These are phyloP conservation scores for Entonaema liquescens DNA, from an alignment of 495 filamentous ascomycete species.

Conservation along the genomic window DNA sequence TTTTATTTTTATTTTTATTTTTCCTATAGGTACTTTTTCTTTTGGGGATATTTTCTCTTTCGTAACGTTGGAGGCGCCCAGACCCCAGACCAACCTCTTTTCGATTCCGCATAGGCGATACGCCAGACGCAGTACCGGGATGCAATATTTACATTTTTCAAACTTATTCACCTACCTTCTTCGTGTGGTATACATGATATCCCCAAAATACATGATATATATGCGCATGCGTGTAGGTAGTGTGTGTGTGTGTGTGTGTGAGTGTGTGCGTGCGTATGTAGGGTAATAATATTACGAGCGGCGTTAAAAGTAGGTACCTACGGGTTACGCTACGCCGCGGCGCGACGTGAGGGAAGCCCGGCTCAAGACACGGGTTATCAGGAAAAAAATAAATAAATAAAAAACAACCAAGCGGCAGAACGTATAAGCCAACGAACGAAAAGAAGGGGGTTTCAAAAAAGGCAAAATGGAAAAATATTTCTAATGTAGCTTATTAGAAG, in stretches of 20 bases:
- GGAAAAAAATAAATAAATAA: neutral
- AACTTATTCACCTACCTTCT: slow-evolving; percentile 25
- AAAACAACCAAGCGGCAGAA: slow-evolving; percentile 1
- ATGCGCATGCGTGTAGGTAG: neutral
- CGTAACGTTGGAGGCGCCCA: slow-evolving; percentile 30
- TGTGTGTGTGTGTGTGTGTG: neutral
- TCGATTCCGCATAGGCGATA: slow-evolving; percentile 29
- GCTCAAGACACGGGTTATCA: neutral
- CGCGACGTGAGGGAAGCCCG: slow-evolving; percentile 30
- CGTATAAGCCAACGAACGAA: neutral
- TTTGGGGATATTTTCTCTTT: neutral
- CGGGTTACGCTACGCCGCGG: neutral
- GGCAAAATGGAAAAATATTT: slow-evolving; percentile 9
- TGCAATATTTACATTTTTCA: slow-evolving; percentile 24
- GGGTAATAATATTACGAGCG: neutral
- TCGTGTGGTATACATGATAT: slow-evolving; percentile 24
- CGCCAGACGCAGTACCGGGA: slow-evolving; percentile 22
- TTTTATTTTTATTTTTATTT: slow-evolving; percentile 1
- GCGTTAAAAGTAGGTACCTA: neutral
- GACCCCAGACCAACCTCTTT: slow-evolving; percentile 19
- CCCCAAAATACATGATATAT: slow-evolving; percentile 12
- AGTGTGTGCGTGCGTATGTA: neutral
- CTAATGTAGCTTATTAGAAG: slow-evolving; percentile 1
- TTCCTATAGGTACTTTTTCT: neutral
- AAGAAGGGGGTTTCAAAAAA: neutral